phyloP scores from a whole-genome alignment of 2,329 filamentous ascomycete genomes.

The Fusarium albosuccineum region DNA sequence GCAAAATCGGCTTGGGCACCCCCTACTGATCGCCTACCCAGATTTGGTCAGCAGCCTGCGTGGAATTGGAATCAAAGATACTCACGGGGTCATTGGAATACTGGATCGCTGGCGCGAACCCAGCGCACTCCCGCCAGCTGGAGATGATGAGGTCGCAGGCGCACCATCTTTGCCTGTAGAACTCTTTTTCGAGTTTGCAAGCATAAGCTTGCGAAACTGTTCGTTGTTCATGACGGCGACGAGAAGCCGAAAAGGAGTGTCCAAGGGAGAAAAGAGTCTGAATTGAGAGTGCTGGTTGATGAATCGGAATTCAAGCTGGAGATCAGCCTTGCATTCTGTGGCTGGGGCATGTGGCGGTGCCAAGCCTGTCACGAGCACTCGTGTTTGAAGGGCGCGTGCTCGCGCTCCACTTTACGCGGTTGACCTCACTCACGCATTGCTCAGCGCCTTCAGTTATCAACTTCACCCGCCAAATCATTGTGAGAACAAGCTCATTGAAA shows the following conservation, averaged over 20 bases:
- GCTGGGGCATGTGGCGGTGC: constrained; percentile 40
- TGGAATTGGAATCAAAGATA: constrained; percentile 23
- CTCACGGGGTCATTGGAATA: constrained; percentile 95
- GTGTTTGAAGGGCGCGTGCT: constrained; percentile 51
- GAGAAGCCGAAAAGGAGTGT: not conserved
- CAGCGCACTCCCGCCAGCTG: constrained; percentile 63
- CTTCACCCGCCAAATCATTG: constrained; percentile 2
- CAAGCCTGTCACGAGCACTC: constrained; percentile 54
- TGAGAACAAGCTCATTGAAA: not conserved
- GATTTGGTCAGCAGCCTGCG: constrained; percentile 39
- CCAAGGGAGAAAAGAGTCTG: not conserved
- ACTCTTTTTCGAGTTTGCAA: constrained; percentile 60
- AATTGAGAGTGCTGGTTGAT: not conserved
- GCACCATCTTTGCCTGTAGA: constrained; percentile 60
- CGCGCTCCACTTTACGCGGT: constrained; percentile 55
- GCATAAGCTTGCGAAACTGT: constrained; percentile 87
- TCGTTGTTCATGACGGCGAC: constrained; percentile 85
- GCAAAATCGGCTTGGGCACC: constrained; percentile 77
- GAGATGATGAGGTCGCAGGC: constrained; percentile 51
- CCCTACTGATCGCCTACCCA: constrained; percentile 71
- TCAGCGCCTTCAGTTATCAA: constrained; percentile 5
- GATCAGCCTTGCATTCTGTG: constrained; percentile 37
- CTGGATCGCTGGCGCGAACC: constrained; percentile 83
- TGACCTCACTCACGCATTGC: constrained; percentile 21
- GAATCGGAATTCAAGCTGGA: constrained; percentile 20